phyloP scores from a whole-genome alignment of 179 eudicot species.

The Nepenthes alata region DNA sequence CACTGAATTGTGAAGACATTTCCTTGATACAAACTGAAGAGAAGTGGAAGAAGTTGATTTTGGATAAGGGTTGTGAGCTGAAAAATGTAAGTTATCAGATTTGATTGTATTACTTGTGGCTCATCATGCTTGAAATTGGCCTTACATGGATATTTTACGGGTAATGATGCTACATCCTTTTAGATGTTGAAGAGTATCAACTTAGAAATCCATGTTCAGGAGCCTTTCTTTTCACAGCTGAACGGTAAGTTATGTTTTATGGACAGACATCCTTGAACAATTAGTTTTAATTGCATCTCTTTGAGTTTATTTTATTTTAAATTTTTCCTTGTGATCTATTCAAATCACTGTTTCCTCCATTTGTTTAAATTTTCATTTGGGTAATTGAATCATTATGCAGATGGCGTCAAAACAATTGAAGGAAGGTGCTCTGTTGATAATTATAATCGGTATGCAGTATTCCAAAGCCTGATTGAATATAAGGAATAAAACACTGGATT shows the following conservation, averaged over 20 bases:
- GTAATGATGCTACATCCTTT: not conserved
- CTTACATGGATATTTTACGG: not conserved
- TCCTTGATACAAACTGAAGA: constrained; percentile 26
- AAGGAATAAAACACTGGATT: not conserved
- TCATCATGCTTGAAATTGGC: not conserved
- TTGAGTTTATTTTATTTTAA: not conserved
- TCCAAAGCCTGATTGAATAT: not conserved
- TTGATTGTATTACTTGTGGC: not conserved
- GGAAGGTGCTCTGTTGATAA: constrained; percentile 89
- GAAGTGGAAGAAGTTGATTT: constrained; percentile 39
- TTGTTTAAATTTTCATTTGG: constrained; percentile 2
- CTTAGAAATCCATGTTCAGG: constrained; percentile 80
- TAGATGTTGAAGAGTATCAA: constrained; percentile 51
- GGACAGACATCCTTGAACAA: not conserved
- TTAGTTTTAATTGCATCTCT: not conserved
- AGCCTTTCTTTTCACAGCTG: constrained; percentile 70
- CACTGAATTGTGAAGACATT: constrained; percentile 21
- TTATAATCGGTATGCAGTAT: constrained; percentile 44
- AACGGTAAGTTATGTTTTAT: constrained; percentile 32
- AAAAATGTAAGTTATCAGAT: constrained; percentile 34
- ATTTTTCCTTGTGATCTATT: not conserved
- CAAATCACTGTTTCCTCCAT: constrained; percentile 2
- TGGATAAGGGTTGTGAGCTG: constrained; percentile 47
- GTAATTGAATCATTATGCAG: constrained; percentile 22
- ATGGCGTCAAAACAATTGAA: constrained; percentile 74